A percentile compares a stretch with the other conserved stretches of the same genome.
phyloP scores from a whole-genome alignment of 2,329 filamentous ascomycete genomes.

The Colletotrichum chlorophyti region DNA sequence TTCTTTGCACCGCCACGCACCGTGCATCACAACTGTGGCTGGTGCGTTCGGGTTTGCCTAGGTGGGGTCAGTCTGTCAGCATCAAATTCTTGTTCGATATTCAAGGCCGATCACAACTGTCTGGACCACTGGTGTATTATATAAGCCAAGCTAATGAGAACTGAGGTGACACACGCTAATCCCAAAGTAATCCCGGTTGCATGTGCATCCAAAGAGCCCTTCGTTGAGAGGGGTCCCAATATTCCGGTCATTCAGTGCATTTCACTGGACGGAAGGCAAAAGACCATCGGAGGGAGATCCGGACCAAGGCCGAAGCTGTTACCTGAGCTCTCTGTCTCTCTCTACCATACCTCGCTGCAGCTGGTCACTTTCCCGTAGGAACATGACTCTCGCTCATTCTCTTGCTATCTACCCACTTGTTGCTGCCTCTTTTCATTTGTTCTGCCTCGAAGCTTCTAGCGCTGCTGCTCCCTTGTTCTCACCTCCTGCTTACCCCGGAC shows the following conservation, averaged over 20 bases:
- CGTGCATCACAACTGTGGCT: not conserved
- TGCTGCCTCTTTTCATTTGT: not conserved
- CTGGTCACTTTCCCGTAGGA: not conserved
- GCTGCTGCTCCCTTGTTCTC: not conserved
- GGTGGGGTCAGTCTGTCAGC: not conserved
- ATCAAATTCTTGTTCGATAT: not conserved
- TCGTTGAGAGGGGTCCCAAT: not conserved
- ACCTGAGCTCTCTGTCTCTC: not conserved
- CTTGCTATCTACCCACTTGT: not conserved
- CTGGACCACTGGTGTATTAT: too few species aligned
- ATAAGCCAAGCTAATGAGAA: too few species aligned
- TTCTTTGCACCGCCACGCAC: not conserved
- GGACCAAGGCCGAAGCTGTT: not conserved
- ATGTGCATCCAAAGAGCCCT: not conserved
- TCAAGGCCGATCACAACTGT: not conserved
- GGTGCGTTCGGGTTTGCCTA: not conserved
- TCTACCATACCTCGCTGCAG: not conserved
- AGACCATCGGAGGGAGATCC: constrained; percentile 22
- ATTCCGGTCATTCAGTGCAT: not conserved
- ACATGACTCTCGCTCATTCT: not conserved
- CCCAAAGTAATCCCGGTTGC: not conserved
- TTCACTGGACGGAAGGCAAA: constrained; percentile 13
- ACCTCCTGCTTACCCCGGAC: too few species aligned
- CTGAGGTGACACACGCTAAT: not conserved
- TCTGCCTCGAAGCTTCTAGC: not conserved